Evolutionary conservation across 441 rosid species (phyloP), one percentile per base, ranked within the genome.

Genomic region (Gossypium laxum): DNA sequence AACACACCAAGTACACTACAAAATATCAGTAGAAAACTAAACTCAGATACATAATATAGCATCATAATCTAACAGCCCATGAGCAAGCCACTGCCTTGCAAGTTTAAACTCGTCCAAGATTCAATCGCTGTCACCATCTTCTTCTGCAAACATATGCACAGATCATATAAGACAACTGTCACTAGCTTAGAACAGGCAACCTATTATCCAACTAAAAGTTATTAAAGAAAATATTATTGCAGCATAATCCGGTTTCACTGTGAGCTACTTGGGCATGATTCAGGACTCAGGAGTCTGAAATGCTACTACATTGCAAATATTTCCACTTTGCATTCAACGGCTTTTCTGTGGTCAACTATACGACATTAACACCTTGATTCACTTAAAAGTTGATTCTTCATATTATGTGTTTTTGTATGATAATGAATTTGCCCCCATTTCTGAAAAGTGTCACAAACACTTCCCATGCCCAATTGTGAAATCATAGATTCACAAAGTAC

Each of bases 81-180:
- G 59, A 75, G 56, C 60, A 51, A 32, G 50, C 26, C 55, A 63
- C 24, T 62, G 50, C 64, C 78, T 57, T 55, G 67, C 64, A 30
- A 50, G 75, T 78, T 70, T 41, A 14, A 26, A 68, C 73, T 28
- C 18, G 41, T 59, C 47, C 54, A 18, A 61, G 58, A 72, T 73
- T 83, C 76, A 87, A 24, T 82, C 85, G 32, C 80, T 84, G 77
- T 80, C 88, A 0, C 80, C 82, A 0, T 74, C 85, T 50, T 72
- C 72, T 69, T 65, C 88, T 85, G 86, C 85, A 80, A 19, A 43
- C 0, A 26, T 51, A 14, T 7, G n/a, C n/a, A 64, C 18, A 61
- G 21, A 17, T 45, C 18, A 38, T 19, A 50, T 70, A 19, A 72
- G 73, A n/a, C 0, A 34, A 72, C 5, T 17, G 6, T 52, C 18